Evolutionary conservation across 2,329 filamentous ascomycete species (phyloP).

Genomic region (Pseudocercospora musae): DNA sequence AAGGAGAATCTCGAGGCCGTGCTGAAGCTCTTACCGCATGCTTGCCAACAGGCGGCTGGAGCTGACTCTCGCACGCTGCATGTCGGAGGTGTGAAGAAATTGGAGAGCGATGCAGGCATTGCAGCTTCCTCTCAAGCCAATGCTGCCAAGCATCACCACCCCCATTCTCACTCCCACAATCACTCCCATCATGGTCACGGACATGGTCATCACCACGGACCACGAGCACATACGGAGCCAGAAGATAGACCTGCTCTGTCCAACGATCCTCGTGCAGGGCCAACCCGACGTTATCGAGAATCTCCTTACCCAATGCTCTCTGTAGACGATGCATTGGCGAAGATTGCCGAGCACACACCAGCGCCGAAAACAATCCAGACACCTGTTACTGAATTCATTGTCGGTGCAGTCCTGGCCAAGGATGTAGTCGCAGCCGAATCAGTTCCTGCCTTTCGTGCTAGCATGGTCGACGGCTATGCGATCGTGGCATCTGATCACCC

Average conservation of each 20-base stretch:
- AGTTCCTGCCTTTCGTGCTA: slow-evolving; percentile 90
- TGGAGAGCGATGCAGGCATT: slow-evolving; percentile 75
- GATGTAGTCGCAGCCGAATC: slow-evolving; percentile 76
- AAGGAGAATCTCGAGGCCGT: slow-evolving; percentile 88
- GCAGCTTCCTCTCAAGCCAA: slow-evolving; percentile 26
- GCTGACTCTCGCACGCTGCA: slow-evolving; percentile 78
- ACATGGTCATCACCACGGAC: slow-evolving; percentile 55
- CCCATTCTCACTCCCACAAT: slow-evolving; percentile 35
- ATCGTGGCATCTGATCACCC: slow-evolving; percentile 56
- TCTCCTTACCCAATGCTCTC: slow-evolving; percentile 92
- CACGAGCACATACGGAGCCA: slow-evolving; percentile 68
- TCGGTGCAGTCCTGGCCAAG: slow-evolving; percentile 77
- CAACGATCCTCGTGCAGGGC: slow-evolving; percentile 58
- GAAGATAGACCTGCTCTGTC: slow-evolving; percentile 54
- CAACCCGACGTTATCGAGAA: slow-evolving; percentile 69
- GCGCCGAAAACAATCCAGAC: slow-evolving; percentile 54
- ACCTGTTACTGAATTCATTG: slow-evolving; percentile 62
- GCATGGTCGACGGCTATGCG: slow-evolving; percentile 96
- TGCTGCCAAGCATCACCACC: slow-evolving; percentile 30
- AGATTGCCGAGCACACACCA: slow-evolving; percentile 73
- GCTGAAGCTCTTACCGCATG: slow-evolving; percentile 87
- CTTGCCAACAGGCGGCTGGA: slow-evolving; percentile 85
- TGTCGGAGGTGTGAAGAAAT: slow-evolving; percentile 72
- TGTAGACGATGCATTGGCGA: slow-evolving; percentile 72
- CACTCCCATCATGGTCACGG: slow-evolving; percentile 47